phyloP scores from a whole-genome alignment of 257 asterid species.

The Capsicum chinense region DNA sequence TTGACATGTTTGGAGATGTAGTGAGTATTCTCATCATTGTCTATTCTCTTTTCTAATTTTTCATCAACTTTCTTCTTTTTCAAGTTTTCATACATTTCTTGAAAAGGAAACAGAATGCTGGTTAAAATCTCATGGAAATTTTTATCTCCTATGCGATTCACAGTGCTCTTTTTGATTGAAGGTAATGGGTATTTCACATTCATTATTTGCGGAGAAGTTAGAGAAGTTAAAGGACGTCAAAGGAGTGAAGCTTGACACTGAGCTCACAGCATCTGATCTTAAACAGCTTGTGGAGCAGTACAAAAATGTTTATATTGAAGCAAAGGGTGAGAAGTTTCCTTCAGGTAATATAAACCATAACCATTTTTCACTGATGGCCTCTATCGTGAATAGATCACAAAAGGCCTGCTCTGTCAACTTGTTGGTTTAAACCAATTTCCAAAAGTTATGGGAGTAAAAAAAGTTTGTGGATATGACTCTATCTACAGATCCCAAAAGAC shows the following conservation, averaged over 20 bases:
- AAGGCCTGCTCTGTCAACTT: background rate
- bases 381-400: background rate
- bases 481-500: conserved; percentile 72
- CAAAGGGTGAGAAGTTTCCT: conserved; percentile 83
- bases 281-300: conserved; percentile 83
- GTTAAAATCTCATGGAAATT: background rate
- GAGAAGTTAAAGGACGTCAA: conserved; percentile 62
- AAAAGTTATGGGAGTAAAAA: background rate
- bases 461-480: conserved; percentile 18
- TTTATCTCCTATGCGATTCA: conserved; percentile 4
- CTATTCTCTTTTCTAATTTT: background rate
- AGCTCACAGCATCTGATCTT: conserved; percentile 81
- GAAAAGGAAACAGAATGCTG: background rate
- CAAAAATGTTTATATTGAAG: conserved; percentile 76
- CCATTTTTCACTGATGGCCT: background rate
- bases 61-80: background rate
- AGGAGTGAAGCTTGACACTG: conserved; percentile 74
- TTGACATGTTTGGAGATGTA: conserved; percentile 96
- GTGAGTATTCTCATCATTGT: conserved; percentile 48
- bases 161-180: conserved; percentile 36
- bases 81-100: background rate
- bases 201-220: conserved; percentile 78
- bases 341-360: conserved; percentile 53
- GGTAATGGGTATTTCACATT: conserved; percentile 93
- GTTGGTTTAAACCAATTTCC: background rate